Evolutionary conservation across 2,329 filamentous ascomycete genomes (phyloP).

Genomic region (Clonostachys sp.): DNA sequence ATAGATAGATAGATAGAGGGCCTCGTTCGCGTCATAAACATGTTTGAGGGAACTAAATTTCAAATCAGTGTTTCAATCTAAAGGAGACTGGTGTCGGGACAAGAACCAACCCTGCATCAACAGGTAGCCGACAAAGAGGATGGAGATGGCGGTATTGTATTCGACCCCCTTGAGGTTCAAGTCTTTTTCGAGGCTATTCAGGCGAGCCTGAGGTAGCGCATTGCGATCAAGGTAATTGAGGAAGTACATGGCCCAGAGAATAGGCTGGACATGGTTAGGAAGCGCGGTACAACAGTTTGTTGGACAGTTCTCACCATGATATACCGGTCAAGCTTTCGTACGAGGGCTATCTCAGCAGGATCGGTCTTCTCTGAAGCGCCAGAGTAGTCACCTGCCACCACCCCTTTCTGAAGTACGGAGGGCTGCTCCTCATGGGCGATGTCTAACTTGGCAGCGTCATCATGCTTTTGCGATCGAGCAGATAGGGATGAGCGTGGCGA

Average conservation of each 20-base stretch:
- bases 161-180: constrained; percentile 15
- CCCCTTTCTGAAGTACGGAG: no score
- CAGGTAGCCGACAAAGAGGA: constrained; percentile 30
- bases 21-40: constrained; percentile 46
- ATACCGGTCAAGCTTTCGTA: constrained; percentile 12
- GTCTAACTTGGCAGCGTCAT: no score
- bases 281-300: background rate
- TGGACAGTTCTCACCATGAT: constrained; percentile 11
- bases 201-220: constrained; percentile 18
- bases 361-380: constrained; percentile 15
- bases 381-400: constrained; percentile 13
- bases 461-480: no score
- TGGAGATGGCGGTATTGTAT: constrained; percentile 35
- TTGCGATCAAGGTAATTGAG: constrained; percentile 19
- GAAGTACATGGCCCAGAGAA: constrained; percentile 11
- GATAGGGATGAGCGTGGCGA: no score
- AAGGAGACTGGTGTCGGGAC: constrained; percentile 30
- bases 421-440: no score
- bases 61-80: constrained; percentile 41
- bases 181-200: constrained; percentile 17
- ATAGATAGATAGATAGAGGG: constrained; percentile 51
- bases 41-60: constrained; percentile 60
- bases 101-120: constrained; percentile 15
- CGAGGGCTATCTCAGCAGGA: constrained; percentile 13
- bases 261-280: constrained; percentile 16